Evolutionary conservation across 2,329 filamentous ascomycete genomes (phyloP).

Genomic region (Diaporthe nobilis): DNA sequence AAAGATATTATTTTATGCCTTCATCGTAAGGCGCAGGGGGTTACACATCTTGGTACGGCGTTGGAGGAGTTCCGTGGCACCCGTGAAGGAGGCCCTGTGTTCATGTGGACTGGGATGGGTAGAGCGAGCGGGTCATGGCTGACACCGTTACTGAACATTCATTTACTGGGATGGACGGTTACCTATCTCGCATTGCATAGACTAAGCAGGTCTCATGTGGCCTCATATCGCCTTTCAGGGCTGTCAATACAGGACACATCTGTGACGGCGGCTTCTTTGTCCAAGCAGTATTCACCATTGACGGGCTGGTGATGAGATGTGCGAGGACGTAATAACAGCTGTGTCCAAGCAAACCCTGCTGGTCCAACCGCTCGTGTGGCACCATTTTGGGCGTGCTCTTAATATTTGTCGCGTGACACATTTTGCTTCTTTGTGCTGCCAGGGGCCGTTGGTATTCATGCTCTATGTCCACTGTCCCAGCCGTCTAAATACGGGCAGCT

Average conservation of each 20-base stretch:
- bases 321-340: background rate
- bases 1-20: conserved; percentile 13
- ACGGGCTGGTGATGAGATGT: background rate
- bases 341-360: background rate
- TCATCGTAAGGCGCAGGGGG: background rate
- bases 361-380: background rate
- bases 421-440: background rate
- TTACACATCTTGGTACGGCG: conserved; percentile 2
- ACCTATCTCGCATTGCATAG: conserved; percentile 8
- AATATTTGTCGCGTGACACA: background rate
- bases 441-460: too few species aligned
- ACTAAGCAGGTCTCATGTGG: background rate
- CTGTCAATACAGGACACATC: background rate
- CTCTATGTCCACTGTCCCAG: background rate
- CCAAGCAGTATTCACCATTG: background rate
- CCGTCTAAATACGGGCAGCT: background rate
- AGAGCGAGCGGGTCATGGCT: background rate
- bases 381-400: background rate
- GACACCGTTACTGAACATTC: conserved; percentile 2
- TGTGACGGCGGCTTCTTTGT: background rate
- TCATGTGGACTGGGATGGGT: background rate
- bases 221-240: background rate
- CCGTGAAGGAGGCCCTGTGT: background rate
- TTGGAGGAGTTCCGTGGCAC: conserved; percentile 12
- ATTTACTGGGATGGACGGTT: background rate